These are phyloP conservation scores for Chlamydomonas asymmetrica DNA, from an alignment of 139 green algal genomes.

Conservation along the genomic window DNA sequence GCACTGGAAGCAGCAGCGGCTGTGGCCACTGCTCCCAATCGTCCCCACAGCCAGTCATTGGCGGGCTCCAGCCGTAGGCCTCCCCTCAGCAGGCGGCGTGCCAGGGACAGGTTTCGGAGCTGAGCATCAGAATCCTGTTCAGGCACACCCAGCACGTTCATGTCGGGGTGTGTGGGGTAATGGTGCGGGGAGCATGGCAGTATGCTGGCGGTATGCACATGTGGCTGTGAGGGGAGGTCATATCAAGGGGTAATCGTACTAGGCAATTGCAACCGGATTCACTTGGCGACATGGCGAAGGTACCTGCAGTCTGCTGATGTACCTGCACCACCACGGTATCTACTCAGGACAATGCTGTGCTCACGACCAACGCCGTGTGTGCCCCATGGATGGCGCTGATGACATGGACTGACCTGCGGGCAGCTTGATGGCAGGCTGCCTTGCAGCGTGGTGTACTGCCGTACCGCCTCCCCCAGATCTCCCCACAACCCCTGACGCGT, in stretches of 20 bases:
- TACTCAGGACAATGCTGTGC: not conserved
- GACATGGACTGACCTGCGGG: too few relatives aligned
- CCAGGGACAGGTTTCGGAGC: not conserved
- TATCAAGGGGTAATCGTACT: not conserved
- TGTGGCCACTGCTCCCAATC: constrained; percentile 40
- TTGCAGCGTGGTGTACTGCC: constrained; percentile 27
- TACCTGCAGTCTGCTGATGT: not conserved
- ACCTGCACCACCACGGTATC: not conserved
- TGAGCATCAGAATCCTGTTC: not conserved
- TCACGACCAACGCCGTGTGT: not conserved
- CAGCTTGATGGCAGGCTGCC: too few relatives aligned
- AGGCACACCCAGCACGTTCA: not conserved
- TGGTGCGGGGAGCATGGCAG: not conserved
- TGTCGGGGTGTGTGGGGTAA: not conserved
- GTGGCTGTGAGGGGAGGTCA: not conserved
- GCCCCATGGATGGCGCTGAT: too few relatives aligned
- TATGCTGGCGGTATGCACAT: too few relatives aligned
- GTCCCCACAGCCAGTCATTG: constrained; percentile 60
- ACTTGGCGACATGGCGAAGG: not conserved
- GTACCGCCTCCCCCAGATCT: constrained; percentile 56
- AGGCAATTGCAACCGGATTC: not conserved
- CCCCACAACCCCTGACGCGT: constrained; percentile 46
- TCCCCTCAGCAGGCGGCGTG: constrained; percentile 27
- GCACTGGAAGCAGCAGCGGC: not conserved
- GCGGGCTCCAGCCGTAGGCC: constrained; percentile 52